Evolutionary conservation across 306 rosid species (phyloP), one percentile per base, ranked within the genome.

Genomic region (Hippophae tibetana): DNA sequence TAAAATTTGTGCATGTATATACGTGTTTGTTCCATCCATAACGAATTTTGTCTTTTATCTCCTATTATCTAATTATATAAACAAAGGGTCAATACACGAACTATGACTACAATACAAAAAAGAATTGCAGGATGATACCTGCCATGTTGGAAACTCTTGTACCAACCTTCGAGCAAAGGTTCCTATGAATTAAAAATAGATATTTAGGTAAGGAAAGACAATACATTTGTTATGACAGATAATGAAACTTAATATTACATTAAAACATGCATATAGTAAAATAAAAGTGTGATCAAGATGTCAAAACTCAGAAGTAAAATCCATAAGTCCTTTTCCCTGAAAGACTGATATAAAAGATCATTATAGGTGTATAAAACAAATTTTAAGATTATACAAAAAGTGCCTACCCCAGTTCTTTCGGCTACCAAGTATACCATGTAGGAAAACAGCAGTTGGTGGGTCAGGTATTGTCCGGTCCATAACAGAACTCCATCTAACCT

Each of bases 321-420:
- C 38, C 38, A 31, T 31, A 31, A 31, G 0, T 31, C 38, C 38
- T 31, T 31, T 31, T 31, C 5, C 38, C 38, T 31, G 38, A 31
- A 4, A 31, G 38, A 31, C 38, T 31, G 38, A 31, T 31, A 31
- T 4, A 31, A 31, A 31, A 31, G 38, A 31, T 31, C 38, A 31
- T 31, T 31, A 31, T 2, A 31, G 38, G 38, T 25, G n/a, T 49
- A 12, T 8, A 54, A n/a, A n/a, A 42, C 46, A 44, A 47, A 7
- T 43, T 26, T 46, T 6, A 23, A 18, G 57, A 41, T 67, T 27
- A n/a, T 43, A 47, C 38, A 42, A 54, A 49, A 55, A 55, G 38
- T 27, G 73, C 93, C 0, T 69, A 92, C 98, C 98, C 98, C 96
- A 92, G 58, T 87, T 92, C 79, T 87, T 92, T 72, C 95, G 79